Evolutionary conservation across 179 eudicot genomes (phyloP), one percentile per base, ranked within the genome.

Genomic region (Gypsophila paniculata): DNA sequence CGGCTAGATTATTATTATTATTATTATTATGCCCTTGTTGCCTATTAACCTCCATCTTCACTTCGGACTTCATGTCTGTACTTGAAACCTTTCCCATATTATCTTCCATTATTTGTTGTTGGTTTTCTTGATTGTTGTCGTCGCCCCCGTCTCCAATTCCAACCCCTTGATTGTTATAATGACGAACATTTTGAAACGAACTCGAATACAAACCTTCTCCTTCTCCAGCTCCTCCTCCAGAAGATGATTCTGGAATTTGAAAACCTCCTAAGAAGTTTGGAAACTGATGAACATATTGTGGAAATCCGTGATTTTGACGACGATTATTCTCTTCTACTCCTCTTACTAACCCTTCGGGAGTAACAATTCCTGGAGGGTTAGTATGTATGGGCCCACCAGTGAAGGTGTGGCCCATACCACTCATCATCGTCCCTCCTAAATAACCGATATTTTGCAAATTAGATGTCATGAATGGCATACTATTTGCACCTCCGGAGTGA

Each of bases 251-350:
- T 0, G 83, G 80, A 23, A 80, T 26, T 51, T 77, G 78, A 23
- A 81, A 81, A 17, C 81, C 84, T 9, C 73, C 83, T 34, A 70
- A 44, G 70, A 80, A 80, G 67, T 66, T 76, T 0, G 83, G 78
- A 54, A 74, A 80, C 11, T 76, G 72, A 13, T 76, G 72, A 13
- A 71, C 67, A 29, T 63, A 65, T 29, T 61, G 66, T 10, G 71
- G 63, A 65, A 51, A 73, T 17, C 72, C 71, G 32, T 64, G 74
- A 21, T 73, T 22, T 26, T 63, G 65, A 14, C 11, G 55, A 12
- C 61, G 38, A 44, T 42, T 42, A 15, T 23, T 64, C 36, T 48
- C 58, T 0, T 61, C 61, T 1, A 19, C 44, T 4, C 44, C 71
- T 6, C 21, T 61, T 29, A 0, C 32, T 39, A 65, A 65, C 52